Conservation (phyloP, 1,284 basidiomycete genomes). For the Cryptococcus floricola region DNA sequence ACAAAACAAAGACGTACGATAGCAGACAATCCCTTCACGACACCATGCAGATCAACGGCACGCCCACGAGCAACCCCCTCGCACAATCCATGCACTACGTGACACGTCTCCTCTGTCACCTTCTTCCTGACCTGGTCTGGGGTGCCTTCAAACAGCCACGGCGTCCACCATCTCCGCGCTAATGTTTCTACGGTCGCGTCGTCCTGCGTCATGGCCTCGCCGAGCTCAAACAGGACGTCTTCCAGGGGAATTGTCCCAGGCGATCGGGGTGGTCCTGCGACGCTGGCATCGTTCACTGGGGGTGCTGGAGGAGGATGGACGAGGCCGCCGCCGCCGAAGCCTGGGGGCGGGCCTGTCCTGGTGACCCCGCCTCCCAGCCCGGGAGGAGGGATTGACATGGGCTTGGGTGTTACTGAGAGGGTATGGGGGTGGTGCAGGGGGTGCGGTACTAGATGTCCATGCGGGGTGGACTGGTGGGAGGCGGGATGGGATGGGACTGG, state of each 20-base stretch:
- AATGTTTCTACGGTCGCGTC: constrained; percentile 45
- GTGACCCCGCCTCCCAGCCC: constrained; percentile 46
- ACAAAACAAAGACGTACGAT: constrained; percentile 55
- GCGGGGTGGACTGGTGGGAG: neutral
- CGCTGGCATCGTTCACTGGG: constrained; percentile 12
- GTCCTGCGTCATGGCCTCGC: constrained; percentile 46
- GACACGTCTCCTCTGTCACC: constrained; percentile 36
- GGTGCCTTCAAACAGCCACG: constrained; percentile 30
- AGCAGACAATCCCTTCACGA: constrained; percentile 65
- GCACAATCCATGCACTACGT: constrained; percentile 38
- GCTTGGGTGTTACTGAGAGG: constrained; percentile 6
- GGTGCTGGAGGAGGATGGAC: neutral
- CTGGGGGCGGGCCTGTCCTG: constrained; percentile 46
- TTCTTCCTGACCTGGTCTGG: constrained; percentile 22
- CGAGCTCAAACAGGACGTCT: constrained; percentile 49
- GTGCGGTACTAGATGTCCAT: constrained; percentile 14
- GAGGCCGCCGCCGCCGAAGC: constrained; percentile 30
- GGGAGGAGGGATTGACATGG: constrained; percentile 43
- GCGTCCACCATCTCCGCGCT: constrained; percentile 47
- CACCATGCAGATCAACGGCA: constrained; percentile 40
- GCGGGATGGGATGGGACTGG: too few relatives aligned
- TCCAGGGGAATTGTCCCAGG: constrained; percentile 41
- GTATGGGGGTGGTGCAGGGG: constrained; percentile 5
- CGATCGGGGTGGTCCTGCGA: constrained; percentile 31
- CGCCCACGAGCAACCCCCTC: constrained; percentile 48